Conservation (phyloP, 441 rosid genomes). For the Populus trichocarpa region DNA sequence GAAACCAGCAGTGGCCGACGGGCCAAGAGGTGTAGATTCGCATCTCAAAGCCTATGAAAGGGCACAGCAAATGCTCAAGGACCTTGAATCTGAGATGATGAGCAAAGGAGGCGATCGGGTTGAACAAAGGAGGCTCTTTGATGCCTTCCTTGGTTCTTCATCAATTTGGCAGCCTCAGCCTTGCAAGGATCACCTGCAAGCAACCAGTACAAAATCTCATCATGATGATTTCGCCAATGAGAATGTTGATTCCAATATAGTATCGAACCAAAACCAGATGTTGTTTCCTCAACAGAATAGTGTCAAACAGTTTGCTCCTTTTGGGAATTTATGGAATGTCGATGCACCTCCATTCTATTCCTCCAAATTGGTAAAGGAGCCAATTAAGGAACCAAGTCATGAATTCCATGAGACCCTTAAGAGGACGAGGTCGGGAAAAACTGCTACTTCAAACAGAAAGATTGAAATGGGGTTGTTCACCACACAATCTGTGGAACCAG, state of each 20-base stretch:
- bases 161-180: slow-evolving; percentile 98
- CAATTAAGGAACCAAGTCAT: slow-evolving; percentile 22
- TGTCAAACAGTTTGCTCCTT: slow-evolving; percentile 22
- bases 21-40: slow-evolving; percentile 86
- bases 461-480: slow-evolving; percentile 23
- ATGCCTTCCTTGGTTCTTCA: slow-evolving; percentile 82
- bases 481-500: slow-evolving; percentile 19
- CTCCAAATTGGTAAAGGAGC: slow-evolving; percentile 37
- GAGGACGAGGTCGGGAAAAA: slow-evolving; percentile 73
- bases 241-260: slow-evolving; percentile 39
- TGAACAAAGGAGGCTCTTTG: slow-evolving; percentile 78
- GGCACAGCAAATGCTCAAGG: slow-evolving; percentile 92
- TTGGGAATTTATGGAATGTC: slow-evolving; percentile 44
- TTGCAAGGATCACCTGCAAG: slow-evolving; percentile 52
- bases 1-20: slow-evolving; percentile 67
- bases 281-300: slow-evolving; percentile 26
- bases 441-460: slow-evolving; percentile 25
- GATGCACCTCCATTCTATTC: slow-evolving; percentile 70
- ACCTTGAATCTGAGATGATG: slow-evolving; percentile 83
- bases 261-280: slow-evolving; percentile 11
- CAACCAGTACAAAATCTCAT: slow-evolving; percentile 18
- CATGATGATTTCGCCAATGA: slow-evolving; percentile 50
- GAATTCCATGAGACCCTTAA: slow-evolving; percentile 63
- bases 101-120: slow-evolving; percentile 62
- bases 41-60: slow-evolving; percentile 96